Percentiles rank a stretch among this genome's conserved stretches.
These are phyloP conservation scores for Pelargonium citronellum DNA, from an alignment of 441 rosid genomes.

Conservation along the genomic window DNA sequence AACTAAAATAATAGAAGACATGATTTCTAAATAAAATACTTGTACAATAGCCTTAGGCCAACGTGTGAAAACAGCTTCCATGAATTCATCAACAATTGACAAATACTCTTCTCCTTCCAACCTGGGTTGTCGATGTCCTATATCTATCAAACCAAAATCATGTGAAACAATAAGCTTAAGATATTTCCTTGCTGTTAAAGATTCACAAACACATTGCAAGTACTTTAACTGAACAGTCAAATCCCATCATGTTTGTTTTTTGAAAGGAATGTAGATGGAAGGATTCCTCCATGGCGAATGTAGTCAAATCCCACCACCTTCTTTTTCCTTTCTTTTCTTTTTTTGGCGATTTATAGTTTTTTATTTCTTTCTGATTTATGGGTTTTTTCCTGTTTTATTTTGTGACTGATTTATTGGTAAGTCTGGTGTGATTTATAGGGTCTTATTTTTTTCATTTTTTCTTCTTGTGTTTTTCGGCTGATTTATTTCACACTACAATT, in stretches of 20 bases:
- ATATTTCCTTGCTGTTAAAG: conserved; percentile 8
- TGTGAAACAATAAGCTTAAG: conserved; percentile 23
- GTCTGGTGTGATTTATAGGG: too few relatives aligned
- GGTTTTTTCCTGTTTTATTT: too few relatives aligned
- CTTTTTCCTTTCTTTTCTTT: too few relatives aligned
- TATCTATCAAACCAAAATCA: conserved; percentile 40
- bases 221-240: conserved; percentile 12
- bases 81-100: conserved; percentile 78
- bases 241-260: not conserved
- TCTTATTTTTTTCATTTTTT: too few relatives aligned
- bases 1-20: conserved; percentile 19
- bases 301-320: too few relatives aligned
- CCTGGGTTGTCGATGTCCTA: conserved; percentile 83
- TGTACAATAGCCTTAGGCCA: conserved; percentile 97
- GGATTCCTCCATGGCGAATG: too few relatives aligned
- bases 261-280: not conserved
- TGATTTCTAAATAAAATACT: conserved; percentile 32
- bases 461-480: too few relatives aligned
- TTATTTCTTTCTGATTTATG: too few relatives aligned
- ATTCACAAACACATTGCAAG: conserved; percentile 15
- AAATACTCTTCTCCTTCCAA: conserved; percentile 91
- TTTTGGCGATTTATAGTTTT: too few relatives aligned
- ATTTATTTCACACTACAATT: too few relatives aligned
- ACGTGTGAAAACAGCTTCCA: conserved; percentile 85
- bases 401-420: too few relatives aligned